A percentile compares a stretch with the other conserved stretches of the same genome.
These are phyloP conservation scores for Populus euphratica DNA, from an alignment of 345 rosid species.

Conservation along the genomic window DNA sequence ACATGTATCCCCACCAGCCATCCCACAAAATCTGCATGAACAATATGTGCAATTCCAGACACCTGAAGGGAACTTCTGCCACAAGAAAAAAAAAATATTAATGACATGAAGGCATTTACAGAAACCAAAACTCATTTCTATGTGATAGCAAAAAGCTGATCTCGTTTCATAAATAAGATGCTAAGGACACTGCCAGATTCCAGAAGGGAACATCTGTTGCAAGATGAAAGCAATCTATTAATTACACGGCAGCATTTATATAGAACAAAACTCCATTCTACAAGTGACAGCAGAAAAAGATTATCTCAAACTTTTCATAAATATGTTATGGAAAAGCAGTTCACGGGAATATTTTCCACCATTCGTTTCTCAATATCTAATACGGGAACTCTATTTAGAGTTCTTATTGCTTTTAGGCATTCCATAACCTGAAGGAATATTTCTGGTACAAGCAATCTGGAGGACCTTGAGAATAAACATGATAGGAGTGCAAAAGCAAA, in stretches of 20 bases:
- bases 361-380: not conserved
- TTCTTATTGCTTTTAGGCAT: not conserved
- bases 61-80: constrained; percentile 82
- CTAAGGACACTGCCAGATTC: constrained; percentile 63
- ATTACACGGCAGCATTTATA: not conserved
- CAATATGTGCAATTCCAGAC: constrained; percentile 86
- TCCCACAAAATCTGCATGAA: constrained; percentile 81
- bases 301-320: not conserved
- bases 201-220: constrained; percentile 72
- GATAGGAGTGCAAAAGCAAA: not conserved
- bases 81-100: constrained; percentile 14
- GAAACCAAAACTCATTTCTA: not conserved
- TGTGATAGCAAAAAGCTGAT: not conserved
- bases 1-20: constrained; percentile 32
- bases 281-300: not conserved
- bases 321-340: not conserved
- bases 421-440: not conserved
- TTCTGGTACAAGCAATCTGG: not conserved
- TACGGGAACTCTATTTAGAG: not conserved
- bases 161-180: not conserved
- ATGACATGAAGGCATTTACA: not conserved
- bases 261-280: not conserved
- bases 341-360: not conserved
- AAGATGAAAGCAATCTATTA: constrained; percentile 15
- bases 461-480: not conserved